These are phyloP conservation scores for Chalciporus pseudorubinellus DNA, from an alignment of 768 basidiomycete genomes.

Conservation along the genomic window DNA sequence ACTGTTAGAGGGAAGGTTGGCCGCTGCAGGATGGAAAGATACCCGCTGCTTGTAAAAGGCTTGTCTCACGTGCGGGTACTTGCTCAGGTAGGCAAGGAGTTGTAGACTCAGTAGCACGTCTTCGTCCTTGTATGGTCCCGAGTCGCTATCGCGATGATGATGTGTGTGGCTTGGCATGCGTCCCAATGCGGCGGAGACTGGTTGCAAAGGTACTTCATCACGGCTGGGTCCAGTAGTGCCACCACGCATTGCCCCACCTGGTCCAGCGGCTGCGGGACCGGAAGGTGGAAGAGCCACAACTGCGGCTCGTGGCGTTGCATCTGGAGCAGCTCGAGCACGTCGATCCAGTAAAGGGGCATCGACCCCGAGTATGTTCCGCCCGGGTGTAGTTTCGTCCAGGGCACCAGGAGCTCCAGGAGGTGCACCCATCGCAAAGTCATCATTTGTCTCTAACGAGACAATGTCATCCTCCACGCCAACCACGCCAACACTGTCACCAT, in stretches of 20 bases:
- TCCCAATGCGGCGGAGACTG: constrained; percentile 17
- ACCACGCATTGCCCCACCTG: constrained; percentile 16
- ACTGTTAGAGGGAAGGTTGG: constrained; percentile 37
- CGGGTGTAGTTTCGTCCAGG: constrained; percentile 37
- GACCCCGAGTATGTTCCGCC: constrained; percentile 28
- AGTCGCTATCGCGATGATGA: constrained; percentile 39
- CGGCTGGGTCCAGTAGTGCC: constrained; percentile 13
- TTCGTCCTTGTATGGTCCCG: constrained; percentile 87
- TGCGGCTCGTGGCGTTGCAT: constrained; percentile 64
- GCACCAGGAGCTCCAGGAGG: constrained; percentile 91
- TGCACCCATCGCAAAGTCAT: constrained; percentile 87
- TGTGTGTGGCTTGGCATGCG: constrained; percentile 34
- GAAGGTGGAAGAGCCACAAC: constrained; percentile 51
- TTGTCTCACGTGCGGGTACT: constrained; percentile 95
- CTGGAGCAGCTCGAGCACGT: constrained; percentile 44
- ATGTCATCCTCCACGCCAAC: constrained; percentile 71
- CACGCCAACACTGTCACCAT: constrained; percentile 40
- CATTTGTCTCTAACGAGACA: constrained; percentile 75
- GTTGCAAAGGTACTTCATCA: constrained; percentile 14
- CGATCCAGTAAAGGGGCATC: constrained; percentile 27
- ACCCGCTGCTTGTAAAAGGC: constrained; percentile 88
- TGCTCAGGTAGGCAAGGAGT: constrained; percentile 92
- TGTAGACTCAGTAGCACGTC: constrained; percentile 90
- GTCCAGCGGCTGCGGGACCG: constrained; percentile 8
- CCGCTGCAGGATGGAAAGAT: constrained; percentile 79